Evolutionary conservation across 1,284 basidiomycete genomes (phyloP).

Genomic region (Irpex lacteus): DNA sequence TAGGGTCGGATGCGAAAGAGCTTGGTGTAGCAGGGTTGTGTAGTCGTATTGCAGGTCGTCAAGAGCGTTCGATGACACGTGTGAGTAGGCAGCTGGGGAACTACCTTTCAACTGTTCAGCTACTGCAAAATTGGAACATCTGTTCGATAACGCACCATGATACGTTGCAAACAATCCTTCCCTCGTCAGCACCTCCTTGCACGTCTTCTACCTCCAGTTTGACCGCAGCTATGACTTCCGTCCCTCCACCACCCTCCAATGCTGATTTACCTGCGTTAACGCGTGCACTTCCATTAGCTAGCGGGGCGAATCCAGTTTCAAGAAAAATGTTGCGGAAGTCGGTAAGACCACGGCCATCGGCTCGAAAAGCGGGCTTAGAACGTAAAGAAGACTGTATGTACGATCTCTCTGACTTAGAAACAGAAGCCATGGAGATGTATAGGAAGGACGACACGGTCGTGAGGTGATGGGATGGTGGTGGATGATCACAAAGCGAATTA

Average conservation of each 20-base stretch:
- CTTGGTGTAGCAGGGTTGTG: conserved; percentile 53
- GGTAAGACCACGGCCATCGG: conserved; percentile 61
- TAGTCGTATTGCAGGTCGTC: conserved; percentile 75
- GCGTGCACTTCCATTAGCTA: conserved; percentile 77
- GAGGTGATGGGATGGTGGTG: neutral
- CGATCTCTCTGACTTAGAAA: conserved; percentile 74
- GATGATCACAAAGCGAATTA: neutral
- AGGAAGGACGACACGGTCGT: neutral
- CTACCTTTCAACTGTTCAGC: conserved; percentile 46
- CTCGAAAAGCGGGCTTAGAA: conserved; percentile 52
- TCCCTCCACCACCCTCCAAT: conserved; percentile 58
- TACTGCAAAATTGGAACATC: conserved; percentile 3
- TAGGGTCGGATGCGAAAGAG: conserved; percentile 58
- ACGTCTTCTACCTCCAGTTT: conserved; percentile 72
- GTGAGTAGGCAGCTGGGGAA: conserved; percentile 75
- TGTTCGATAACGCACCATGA: conserved; percentile 58
- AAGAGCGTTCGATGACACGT: conserved; percentile 53
- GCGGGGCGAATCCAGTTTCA: conserved; percentile 72
- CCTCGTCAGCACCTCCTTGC: conserved; percentile 50
- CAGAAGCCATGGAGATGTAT: conserved; percentile 26
- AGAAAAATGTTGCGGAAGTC: conserved; percentile 67
- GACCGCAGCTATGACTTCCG: conserved; percentile 65
- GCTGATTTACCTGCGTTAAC: conserved; percentile 61
- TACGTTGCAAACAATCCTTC: conserved; percentile 62
- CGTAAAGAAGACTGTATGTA: conserved; percentile 67